Evolutionary conservation across 1,139 yeast genomes (phyloP), one percentile per base, ranked within the genome.

Genomic region (Pichia sp.): DNA sequence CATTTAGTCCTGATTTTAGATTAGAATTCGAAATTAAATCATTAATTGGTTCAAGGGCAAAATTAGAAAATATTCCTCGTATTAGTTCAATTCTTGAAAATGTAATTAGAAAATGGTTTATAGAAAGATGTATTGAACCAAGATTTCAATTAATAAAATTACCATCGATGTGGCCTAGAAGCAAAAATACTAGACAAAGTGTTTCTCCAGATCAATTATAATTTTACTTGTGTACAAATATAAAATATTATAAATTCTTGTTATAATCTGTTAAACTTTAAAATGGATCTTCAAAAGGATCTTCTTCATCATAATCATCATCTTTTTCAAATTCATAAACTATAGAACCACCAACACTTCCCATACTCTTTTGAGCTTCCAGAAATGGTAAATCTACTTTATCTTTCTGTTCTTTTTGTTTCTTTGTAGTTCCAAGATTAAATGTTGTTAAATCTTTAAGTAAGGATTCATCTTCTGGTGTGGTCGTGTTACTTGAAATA

Each of bases 261-360:
- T 18, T 18, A 18, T 18, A 18, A 18, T 18, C 18, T 18, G 18
- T 18, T 18, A 18, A 18, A 34, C 27, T 5, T 43, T 40, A 53
- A 33, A 54, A 90, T 4, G 97, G 97, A 62, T 92, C 97, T 63
- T 92, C 98, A 59, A 83, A 90, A 0, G 97, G 97, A 65, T 92
- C 98, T 57, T 92, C 97, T 65, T 92, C 97, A 62, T 92, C 97
- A 58, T 89, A 90, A 63, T 90, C 97, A 64, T 90, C 84, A 56
- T 79, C 84, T 58, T 78, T 78, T 45, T 67, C 71, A 49, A 81
- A 90, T 62, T 90, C 94, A 62, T 90, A 92, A 10, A 92, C 95
- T 59, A 92, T 90, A 1, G 98, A 97, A 38, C 96, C 95, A 43
- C 65, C 66, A 32, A 92, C 87, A 34, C 73, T 68, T 4, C 89